Evolutionary conservation across 2,329 filamentous ascomycete genomes (phyloP), one percentile per base, ranked within the genome.

Genomic region (Helotiales sp.): DNA sequence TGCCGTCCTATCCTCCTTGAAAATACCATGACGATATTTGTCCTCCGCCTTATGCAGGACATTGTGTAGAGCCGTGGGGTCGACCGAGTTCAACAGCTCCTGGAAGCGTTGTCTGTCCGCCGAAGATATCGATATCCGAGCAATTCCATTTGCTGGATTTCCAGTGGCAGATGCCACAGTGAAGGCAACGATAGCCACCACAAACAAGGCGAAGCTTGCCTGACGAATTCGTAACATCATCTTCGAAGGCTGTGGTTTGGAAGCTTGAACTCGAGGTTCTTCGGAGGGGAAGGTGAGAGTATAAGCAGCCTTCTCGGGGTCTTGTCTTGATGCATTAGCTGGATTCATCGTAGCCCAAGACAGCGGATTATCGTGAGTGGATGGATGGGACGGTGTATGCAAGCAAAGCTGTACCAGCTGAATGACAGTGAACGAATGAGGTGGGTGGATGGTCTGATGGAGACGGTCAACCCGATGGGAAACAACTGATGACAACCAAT

Each of bases 21-120:
- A 91, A 64, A 92, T 84, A 66, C 90, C 90, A 75, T 91, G 86
- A 76, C 88, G 85, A 79, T 89, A 92, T 75, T 87, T 86, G 57
- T 84, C 83, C 54, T 86, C 85, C 63, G 89, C 82, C 69, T 84
- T 81, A 77, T 91, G 88, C 34, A 93, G 82, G 62, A 91, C 86
- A 55, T 85, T 84, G 77, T 92, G 89, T 63, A 94, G 81, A 49
- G 86, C 84, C 58, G 86, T 82, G 63, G 84, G 84, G 24, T 89
- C 86, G 64, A 89, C 80, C 26, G 82, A 82, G 68, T 84, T 81
- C 63, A 90, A 79, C 63, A 89, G 77, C 66, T 86, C 82, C 70
- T 85, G 82, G 79, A 90, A 86, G 20, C 79, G 57, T 72, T 73
- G 50, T 75, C 74, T 63, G 66, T 76, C 72, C 28, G 72, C 67